Evolutionary conservation across 805 yeast genomes (phyloP).

Genomic region (Metschnikowia aberdeeniae): DNA sequence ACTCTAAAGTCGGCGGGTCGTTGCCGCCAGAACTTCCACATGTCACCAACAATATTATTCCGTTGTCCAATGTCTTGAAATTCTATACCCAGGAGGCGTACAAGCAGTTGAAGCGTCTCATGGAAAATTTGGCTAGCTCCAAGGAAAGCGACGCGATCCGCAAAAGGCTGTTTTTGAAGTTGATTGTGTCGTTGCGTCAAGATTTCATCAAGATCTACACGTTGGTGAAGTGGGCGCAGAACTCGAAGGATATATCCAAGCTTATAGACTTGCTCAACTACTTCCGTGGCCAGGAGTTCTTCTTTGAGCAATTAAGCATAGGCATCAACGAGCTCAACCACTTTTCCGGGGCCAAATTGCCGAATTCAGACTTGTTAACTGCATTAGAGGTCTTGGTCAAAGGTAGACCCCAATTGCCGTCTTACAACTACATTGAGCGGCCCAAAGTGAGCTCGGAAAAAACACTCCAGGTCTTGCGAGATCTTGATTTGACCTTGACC

Average conservation of each 20-base stretch:
- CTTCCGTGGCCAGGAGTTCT: constrained; percentile 75
- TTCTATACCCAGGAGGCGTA: constrained; percentile 59
- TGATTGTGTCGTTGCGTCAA: constrained; percentile 70
- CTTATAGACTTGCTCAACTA: constrained; percentile 85
- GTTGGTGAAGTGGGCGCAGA: constrained; percentile 81
- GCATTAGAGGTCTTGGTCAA: constrained; percentile 77
- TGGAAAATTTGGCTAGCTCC: constrained; percentile 54
- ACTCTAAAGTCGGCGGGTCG: neutral
- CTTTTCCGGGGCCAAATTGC: constrained; percentile 84
- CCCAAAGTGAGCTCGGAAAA: constrained; percentile 49
- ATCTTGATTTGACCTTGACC: constrained; percentile 68
- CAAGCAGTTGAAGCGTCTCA: constrained; percentile 54
- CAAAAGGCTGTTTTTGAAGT: constrained; percentile 64
- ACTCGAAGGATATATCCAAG: constrained; percentile 63
- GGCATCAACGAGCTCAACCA: constrained; percentile 66
- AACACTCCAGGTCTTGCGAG: constrained; percentile 57
- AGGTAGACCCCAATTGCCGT: constrained; percentile 72
- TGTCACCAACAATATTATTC: constrained; percentile 63
- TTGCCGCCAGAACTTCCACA: constrained; percentile 57
- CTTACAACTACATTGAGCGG: constrained; percentile 52
- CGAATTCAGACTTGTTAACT: constrained; percentile 86
- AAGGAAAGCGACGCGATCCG: constrained; percentile 55
- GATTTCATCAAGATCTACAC: constrained; percentile 84
- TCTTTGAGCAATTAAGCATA: constrained; percentile 56
- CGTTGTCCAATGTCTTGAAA: constrained; percentile 56